Evolutionary conservation across 164 flowering plant genomes (phyloP).

Genomic region (Liriodendron chinense): DNA sequence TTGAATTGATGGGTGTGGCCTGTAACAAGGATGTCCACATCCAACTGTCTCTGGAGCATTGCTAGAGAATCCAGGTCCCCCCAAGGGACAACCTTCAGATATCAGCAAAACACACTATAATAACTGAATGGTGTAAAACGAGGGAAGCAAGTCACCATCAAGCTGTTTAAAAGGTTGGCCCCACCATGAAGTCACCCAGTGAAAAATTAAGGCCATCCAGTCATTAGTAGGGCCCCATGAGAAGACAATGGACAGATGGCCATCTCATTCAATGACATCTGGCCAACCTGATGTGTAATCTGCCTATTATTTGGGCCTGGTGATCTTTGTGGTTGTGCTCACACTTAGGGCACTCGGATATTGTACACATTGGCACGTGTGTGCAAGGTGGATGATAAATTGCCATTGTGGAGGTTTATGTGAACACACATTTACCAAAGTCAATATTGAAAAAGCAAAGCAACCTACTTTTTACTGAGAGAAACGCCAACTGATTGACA

Average conservation of each 20-base stretch:
- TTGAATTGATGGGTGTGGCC: conserved; percentile 85
- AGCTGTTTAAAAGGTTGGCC: no score
- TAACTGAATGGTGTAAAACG: no score
- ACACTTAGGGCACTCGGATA: neutral
- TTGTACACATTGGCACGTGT: neutral
- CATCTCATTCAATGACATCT: no score
- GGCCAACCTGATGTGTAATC: no score
- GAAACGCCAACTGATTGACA: neutral
- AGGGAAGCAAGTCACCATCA: no score
- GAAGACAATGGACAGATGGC: no score
- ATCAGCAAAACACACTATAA: no score
- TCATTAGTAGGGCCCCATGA: no score
- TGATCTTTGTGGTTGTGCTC: neutral
- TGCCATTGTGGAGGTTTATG: neutral
- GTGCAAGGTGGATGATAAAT: neutral
- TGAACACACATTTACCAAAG: neutral
- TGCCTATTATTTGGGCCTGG: neutral
- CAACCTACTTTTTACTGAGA: neutral
- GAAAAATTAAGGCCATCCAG: no score
- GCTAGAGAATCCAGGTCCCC: conserved; percentile 93
- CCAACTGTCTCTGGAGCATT: conserved; percentile 93
- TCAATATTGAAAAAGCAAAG: no score
- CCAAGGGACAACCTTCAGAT: conserved; percentile 77
- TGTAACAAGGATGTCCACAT: conserved; percentile 87
- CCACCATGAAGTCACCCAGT: no score